These are phyloP conservation scores for Saprolegnia parasitica DNA, from an alignment of 352 stramenopile genomes.

Conservation along the genomic window DNA sequence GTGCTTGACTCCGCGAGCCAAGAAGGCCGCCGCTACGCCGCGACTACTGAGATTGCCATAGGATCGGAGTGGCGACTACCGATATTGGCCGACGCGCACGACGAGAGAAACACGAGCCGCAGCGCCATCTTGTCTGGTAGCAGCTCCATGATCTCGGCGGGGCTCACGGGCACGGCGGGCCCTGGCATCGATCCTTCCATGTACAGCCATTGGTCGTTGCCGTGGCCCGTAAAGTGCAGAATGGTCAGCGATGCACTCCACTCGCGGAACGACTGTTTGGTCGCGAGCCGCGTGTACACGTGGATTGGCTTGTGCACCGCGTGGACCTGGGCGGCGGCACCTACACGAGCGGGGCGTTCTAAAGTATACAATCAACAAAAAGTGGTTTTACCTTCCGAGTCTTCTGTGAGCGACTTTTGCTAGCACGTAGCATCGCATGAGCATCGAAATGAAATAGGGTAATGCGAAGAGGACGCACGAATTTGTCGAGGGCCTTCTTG, in stretches of 20 bases:
- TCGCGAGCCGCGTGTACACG: constrained; percentile 11
- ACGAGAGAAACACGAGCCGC: constrained; percentile 18
- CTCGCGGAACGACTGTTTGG: constrained; percentile 8
- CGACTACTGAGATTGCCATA: not conserved
- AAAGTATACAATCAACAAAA: too few species aligned
- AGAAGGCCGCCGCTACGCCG: constrained; percentile 8
- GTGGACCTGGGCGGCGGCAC: not conserved
- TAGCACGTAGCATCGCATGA: not conserved
- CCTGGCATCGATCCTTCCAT: not conserved
- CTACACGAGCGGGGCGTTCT: too few species aligned
- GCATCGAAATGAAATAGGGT: too few species aligned
- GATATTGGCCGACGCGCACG: constrained; percentile 21
- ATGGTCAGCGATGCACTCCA: constrained; percentile 5
- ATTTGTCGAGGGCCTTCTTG: not conserved
- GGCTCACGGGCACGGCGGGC: constrained; percentile 12
- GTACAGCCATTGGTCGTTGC: constrained; percentile 24
- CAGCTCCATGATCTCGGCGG: constrained; percentile 7
- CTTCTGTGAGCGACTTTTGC: not conserved
- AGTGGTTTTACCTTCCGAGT: not conserved
- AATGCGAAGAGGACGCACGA: not conserved
- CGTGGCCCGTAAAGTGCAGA: constrained; percentile 22
- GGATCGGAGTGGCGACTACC: not conserved
- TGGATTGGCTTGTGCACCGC: not conserved
- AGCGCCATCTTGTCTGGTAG: not conserved
- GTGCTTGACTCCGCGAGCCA: constrained; percentile 4